A percentile compares a stretch with the other conserved stretches of the same genome.
Evolutionary conservation across 805 yeast species (phyloP).

Genomic region (Cyberlindnera japonica): DNA sequence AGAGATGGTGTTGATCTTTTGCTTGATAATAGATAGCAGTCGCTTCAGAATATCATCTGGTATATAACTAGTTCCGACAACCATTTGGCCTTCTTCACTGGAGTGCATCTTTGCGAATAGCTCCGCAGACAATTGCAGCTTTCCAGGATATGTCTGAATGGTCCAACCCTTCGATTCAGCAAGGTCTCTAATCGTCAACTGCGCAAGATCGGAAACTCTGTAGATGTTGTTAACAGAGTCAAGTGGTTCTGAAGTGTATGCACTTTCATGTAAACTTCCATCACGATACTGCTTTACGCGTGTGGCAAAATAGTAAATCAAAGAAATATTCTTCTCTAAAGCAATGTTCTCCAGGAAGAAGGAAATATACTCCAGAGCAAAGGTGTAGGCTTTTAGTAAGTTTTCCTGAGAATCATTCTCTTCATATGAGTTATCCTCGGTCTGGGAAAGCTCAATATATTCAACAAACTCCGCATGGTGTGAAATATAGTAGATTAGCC

Average conservation of each 20-base stretch:
- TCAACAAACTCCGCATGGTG: conserved; percentile 67
- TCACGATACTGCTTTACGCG: conserved; percentile 78
- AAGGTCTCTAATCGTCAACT: conserved; percentile 55
- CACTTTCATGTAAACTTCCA: conserved; percentile 25
- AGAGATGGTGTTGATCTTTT: conserved; percentile 31
- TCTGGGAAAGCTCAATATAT: conserved; percentile 27
- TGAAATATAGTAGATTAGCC: conserved; percentile 66
- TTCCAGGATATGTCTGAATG: conserved; percentile 79
- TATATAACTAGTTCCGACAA: conserved; percentile 53
- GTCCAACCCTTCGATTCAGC: conserved; percentile 63
- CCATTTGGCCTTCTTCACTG: conserved; percentile 52
- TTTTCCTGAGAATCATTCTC: conserved; percentile 6
- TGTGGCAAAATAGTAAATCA: conserved; percentile 71
- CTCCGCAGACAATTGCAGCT: conserved; percentile 65
- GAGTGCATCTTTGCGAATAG: conserved; percentile 58
- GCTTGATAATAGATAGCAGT: conserved; percentile 32
- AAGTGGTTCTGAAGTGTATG: conserved; percentile 31
- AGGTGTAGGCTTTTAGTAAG: conserved; percentile 42
- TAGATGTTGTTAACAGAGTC: conserved; percentile 42
- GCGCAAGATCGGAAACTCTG: conserved; percentile 69
- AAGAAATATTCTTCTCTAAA: conserved; percentile 61
- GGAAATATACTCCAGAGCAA: conserved; percentile 55
- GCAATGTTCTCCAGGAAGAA: conserved; percentile 60
- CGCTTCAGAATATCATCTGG: conserved; percentile 42
- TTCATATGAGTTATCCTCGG: conserved; percentile 15